Evolutionary conservation across 2,329 filamentous ascomycete species (phyloP).

Genomic region (Trematosphaeria pertusa): DNA sequence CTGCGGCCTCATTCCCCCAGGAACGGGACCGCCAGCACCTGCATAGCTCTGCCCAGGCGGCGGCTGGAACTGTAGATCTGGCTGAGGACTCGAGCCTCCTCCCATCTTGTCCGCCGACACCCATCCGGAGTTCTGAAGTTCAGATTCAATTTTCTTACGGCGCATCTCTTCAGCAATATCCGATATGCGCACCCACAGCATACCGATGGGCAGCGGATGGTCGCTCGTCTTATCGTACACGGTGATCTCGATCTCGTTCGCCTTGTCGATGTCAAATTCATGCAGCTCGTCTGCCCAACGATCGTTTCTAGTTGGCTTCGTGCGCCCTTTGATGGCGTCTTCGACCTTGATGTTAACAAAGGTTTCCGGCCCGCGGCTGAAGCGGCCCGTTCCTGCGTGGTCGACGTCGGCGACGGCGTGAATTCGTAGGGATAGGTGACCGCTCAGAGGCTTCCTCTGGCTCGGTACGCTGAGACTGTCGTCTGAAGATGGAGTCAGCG

Average conservation of each 20-base stretch:
- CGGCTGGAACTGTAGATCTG: constrained; percentile 62
- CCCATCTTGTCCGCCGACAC: constrained; percentile 97
- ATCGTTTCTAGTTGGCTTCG: constrained; percentile 83
- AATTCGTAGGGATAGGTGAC: constrained; percentile 85
- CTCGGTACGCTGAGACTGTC: constrained; percentile 97
- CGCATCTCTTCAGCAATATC: constrained; percentile 98
- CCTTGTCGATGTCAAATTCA: constrained; percentile 94
- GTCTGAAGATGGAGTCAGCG: constrained; percentile 65
- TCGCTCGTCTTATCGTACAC: constrained; percentile 95
- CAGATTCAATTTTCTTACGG: constrained; percentile 94
- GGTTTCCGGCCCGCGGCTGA: constrained; percentile 90
- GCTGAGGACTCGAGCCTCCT: constrained; percentile 60
- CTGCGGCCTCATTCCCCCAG: constrained; percentile 47
- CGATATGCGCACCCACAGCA: constrained; percentile 95
- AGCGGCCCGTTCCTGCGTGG: constrained; percentile 81
- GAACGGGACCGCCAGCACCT: constrained; percentile 46
- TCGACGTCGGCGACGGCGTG: constrained; percentile 93
- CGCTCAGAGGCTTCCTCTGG: constrained; percentile 92
- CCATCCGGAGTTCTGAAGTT: constrained; percentile 94
- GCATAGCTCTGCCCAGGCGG: constrained; percentile 52
- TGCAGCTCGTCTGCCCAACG: constrained; percentile 92
- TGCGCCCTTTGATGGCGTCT: constrained; percentile 88
- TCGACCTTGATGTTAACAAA: constrained; percentile 97
- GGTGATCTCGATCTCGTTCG: constrained; percentile 96
- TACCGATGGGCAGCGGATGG: constrained; percentile 87